Evolutionary conservation across 129 eudicot species (phyloP), one percentile per base, ranked within the genome.

Genomic region (Smallanthus sonchifolius): DNA sequence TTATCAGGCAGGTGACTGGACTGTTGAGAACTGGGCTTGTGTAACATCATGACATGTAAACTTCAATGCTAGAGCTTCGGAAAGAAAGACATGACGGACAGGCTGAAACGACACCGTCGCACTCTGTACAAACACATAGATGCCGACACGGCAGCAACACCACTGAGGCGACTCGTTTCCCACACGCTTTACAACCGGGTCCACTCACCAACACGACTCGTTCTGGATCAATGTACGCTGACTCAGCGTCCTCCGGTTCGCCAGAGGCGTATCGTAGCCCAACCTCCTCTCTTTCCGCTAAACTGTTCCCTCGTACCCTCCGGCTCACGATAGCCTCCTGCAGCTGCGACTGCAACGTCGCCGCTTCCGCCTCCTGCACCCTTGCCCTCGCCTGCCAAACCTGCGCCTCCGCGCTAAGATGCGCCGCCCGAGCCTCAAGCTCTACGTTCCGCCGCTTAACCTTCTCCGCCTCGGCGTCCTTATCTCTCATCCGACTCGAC

Each of bases 131-230:
- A 71, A 89, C 81, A 54, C 92, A 80, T 16, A 89, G 75, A 74
- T 89, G 96, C 57, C 92, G 83, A 77, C 96, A 89, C 72, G 96
- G 96, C 35, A 89, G 63, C 80, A 89, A 30, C 81, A 89, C 92
- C 66, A 86, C 85, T 71, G 96, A 80, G 56, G 92, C 96, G 10
- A 76, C 86, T 67, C 92, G 86, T 65, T 75, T 80, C 74, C 86
- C 83, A 64, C 96, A 89, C 62, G 82, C 87, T 76, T 79, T 84
- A 69, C 96, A 89, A 75, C 89, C 66, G 72, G 88, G 88, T 51
- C 89, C 87, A 40, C 81, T 73, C 73, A 67, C 44, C 39, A 57
- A 59, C 49, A 71, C 83, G 0, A 84, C 85, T 49, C 86, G 80
- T 3, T 86, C 96, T 55, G 92, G 96, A 75, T 86, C 96, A 47